These are phyloP conservation scores for Chenopodium album DNA, from an alignment of 148 eudicot species.

Conservation along the genomic window DNA sequence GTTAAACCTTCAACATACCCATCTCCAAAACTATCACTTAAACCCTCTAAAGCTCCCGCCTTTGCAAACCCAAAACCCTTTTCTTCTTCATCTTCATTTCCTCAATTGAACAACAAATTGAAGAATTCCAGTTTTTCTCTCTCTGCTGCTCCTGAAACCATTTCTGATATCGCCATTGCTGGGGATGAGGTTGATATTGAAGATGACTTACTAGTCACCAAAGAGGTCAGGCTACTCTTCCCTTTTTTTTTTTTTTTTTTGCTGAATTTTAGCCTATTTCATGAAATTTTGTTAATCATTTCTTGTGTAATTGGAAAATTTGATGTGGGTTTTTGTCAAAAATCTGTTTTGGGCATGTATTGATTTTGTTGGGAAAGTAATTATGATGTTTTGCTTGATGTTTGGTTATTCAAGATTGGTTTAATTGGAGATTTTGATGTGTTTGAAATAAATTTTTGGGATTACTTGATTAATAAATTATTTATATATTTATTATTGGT, in stretches of 20 bases:
- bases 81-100: constrained; percentile 22
- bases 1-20: constrained; percentile 34
- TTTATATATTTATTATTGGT: too few species aligned
- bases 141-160: constrained; percentile 41
- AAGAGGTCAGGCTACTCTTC: constrained; percentile 34
- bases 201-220: constrained; percentile 22
- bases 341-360: neutral
- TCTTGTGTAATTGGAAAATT: too few species aligned
- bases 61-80: constrained; percentile 29
- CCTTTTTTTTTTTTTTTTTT: neutral
- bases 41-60: constrained; percentile 34
- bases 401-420: too few species aligned
- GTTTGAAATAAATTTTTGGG: neutral
- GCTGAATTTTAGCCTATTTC: neutral
- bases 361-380: neutral
- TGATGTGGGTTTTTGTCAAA: neutral
- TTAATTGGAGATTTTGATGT: too few species aligned
- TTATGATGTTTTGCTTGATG: neutral
- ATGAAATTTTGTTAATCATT: neutral
- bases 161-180: constrained; percentile 28
- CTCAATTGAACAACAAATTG: constrained; percentile 14
- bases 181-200: constrained; percentile 5
- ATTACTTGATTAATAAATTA: too few species aligned
- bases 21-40: constrained; percentile 33
- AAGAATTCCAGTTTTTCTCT: constrained; percentile 18